These are phyloP conservation scores for Chytridium lagenaria DNA, from an alignment of 371 early-diverging fungal species.

Conservation along the genomic window DNA sequence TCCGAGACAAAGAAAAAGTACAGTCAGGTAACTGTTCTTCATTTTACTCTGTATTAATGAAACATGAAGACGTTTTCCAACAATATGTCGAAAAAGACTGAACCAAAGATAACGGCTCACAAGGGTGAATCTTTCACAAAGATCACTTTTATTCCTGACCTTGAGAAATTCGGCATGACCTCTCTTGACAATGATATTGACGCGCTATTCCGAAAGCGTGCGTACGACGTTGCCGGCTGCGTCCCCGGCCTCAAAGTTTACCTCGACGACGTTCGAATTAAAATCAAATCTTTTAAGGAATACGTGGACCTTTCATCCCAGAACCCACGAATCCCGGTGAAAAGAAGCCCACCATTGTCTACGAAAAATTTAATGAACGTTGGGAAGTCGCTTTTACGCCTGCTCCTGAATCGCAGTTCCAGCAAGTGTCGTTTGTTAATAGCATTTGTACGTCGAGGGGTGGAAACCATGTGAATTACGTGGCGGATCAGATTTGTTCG, in stretches of 20 bases:
- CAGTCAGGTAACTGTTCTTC: conserved; percentile 65
- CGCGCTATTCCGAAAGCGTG: conserved; percentile 93
- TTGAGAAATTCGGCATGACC: conserved; percentile 91
- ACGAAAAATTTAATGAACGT: conserved; percentile 79
- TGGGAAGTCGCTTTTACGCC: conserved; percentile 98
- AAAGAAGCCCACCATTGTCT: conserved; percentile 62
- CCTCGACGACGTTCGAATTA: conserved; percentile 88
- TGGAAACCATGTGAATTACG: conserved; percentile 95
- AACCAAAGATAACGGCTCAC: conserved; percentile 76
- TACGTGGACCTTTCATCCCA: conserved; percentile 83
- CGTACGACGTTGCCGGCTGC: conserved; percentile 97
- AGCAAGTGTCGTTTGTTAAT: conserved; percentile 97
- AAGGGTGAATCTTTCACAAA: conserved; percentile 79
- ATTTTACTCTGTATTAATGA: background rate
- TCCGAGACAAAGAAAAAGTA: conserved; percentile 74
- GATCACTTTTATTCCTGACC: conserved; percentile 98
- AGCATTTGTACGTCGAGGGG: conserved; percentile 98
- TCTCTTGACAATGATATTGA: conserved; percentile 84
- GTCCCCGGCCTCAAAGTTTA: conserved; percentile 89
- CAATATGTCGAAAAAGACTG: conserved; percentile 84
- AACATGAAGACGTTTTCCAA: conserved; percentile 70
- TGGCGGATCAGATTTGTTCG: conserved; percentile 89
- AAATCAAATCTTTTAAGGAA: conserved; percentile 88
- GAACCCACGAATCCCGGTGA: conserved; percentile 25
- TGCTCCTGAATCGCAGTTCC: conserved; percentile 93